Evolutionary conservation across 768 basidiomycete genomes (phyloP).

Genomic region (Tricholoma saponaceum): DNA sequence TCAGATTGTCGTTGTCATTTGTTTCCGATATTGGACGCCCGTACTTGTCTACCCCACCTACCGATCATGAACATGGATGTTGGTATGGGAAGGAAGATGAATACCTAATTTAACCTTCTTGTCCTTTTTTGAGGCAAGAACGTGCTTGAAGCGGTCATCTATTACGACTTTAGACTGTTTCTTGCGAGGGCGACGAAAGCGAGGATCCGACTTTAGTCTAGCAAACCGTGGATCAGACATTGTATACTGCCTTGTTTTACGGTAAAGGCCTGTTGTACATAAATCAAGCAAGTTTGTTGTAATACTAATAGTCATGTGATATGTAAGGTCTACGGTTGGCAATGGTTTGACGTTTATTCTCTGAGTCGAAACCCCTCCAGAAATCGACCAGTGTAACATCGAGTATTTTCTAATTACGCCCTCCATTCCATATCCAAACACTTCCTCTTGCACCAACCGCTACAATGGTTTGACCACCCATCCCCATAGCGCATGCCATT

Average conservation of each 20-base stretch:
- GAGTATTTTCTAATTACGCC: neutral
- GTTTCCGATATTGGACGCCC: slow-evolving; percentile 67
- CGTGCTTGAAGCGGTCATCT: slow-evolving; percentile 86
- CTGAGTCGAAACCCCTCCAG: too few species aligned
- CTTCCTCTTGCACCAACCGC: slow-evolving; percentile 36
- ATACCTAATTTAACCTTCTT: slow-evolving; percentile 15
- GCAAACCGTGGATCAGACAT: slow-evolving; percentile 90
- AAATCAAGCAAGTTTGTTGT: too few species aligned
- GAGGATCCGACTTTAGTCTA: slow-evolving; percentile 83
- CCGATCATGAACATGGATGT: slow-evolving; percentile 10
- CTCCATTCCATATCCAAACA: slow-evolving; percentile 36
- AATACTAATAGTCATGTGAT: too few species aligned
- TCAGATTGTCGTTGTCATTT: slow-evolving; percentile 72
- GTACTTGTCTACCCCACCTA: slow-evolving; percentile 84
- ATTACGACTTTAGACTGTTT: slow-evolving; percentile 78
- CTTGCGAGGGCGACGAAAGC: slow-evolving; percentile 84
- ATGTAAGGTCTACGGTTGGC: too few species aligned
- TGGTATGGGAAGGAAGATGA: neutral
- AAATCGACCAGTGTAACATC: neutral
- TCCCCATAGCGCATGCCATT: slow-evolving; percentile 38
- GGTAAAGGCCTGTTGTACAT: too few species aligned
- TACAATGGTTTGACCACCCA: slow-evolving; percentile 36
- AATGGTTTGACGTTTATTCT: too few species aligned
- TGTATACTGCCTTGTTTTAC: neutral
- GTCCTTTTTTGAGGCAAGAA: slow-evolving; percentile 51